A percentile compares a stretch with the other conserved stretches of the same genome.
Evolutionary conservation across 1,284 basidiomycete genomes (phyloP).

Genomic region (Volvariella surrecta): DNA sequence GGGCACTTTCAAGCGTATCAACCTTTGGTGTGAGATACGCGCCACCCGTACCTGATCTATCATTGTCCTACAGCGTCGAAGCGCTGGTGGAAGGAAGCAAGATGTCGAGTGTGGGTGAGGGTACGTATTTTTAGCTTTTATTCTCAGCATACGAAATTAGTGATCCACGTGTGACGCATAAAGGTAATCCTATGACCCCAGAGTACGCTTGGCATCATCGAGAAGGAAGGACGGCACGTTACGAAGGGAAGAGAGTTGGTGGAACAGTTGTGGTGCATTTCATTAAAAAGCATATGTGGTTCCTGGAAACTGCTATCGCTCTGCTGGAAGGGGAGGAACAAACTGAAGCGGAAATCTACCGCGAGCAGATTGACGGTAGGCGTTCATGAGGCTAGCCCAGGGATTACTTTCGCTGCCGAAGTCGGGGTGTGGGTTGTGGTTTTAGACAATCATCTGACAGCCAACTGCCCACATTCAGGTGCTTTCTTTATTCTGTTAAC

Average conservation of each 20-base stretch:
- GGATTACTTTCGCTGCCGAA: no score
- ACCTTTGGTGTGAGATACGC: slow-evolving; percentile 79
- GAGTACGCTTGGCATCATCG: slow-evolving; percentile 61
- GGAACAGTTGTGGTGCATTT: slow-evolving; percentile 96
- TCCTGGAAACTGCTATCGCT: slow-evolving; percentile 86
- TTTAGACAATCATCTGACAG: no score
- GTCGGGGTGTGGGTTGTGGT: no score
- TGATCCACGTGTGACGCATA: slow-evolving; percentile 6
- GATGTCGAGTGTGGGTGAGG: slow-evolving; percentile 62
- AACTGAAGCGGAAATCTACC: slow-evolving; percentile 27
- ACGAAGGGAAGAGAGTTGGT: slow-evolving; percentile 67
- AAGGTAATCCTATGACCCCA: slow-evolving; percentile 47
- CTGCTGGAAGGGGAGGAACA: slow-evolving; percentile 70
- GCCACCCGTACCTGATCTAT: slow-evolving; percentile 63
- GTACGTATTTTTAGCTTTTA: slow-evolving; percentile 24
- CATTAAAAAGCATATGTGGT: slow-evolving; percentile 97
- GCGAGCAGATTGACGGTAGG: neutral
- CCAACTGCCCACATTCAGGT: no score
- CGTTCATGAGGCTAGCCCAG: no score
- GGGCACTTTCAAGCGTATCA: slow-evolving; percentile 81
- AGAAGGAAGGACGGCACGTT: slow-evolving; percentile 61
- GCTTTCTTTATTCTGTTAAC: no score
- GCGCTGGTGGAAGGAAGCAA: slow-evolving; percentile 89
- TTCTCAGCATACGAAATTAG: no score
- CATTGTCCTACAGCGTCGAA: slow-evolving; percentile 73